phyloP scores from a whole-genome alignment of 768 basidiomycete species.

The Phlebiopsis gigantea region DNA sequence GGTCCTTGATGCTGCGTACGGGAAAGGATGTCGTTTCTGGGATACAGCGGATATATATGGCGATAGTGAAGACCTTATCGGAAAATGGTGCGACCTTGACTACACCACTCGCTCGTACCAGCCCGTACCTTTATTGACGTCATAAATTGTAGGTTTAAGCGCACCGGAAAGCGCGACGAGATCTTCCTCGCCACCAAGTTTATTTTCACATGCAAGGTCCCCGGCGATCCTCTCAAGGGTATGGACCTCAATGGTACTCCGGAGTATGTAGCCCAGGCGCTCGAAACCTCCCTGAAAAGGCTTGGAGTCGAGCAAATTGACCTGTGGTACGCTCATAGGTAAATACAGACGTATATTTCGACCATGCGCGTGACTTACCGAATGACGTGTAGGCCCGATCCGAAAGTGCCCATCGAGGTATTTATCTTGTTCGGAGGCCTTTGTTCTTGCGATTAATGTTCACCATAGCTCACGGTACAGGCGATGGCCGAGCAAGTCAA shows the following conservation, averaged over 20 bases:
- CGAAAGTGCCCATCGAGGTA: slow-evolving; percentile 22
- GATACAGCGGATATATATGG: slow-evolving; percentile 42
- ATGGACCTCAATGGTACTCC: slow-evolving; percentile 16
- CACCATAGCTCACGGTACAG: slow-evolving; percentile 7
- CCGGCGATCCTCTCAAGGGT: slow-evolving; percentile 7
- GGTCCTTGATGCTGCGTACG: slow-evolving; percentile 39
- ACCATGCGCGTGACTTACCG: background rate
- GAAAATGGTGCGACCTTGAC: slow-evolving; percentile 31
- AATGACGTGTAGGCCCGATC: slow-evolving; percentile 16
- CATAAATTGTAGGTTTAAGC: slow-evolving; percentile 37
- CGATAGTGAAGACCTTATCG: slow-evolving; percentile 40
- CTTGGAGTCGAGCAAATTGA: slow-evolving; percentile 9
- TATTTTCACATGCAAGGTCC: slow-evolving; percentile 27
- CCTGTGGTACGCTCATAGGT: slow-evolving; percentile 20
- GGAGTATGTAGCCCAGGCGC: background rate
- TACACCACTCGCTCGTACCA: background rate
- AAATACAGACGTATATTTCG: background rate
- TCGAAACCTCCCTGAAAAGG: slow-evolving; percentile 6
- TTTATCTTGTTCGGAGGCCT: too few species aligned
- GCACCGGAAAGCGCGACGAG: slow-evolving; percentile 43
- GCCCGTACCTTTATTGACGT: background rate
- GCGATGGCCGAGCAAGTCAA: slow-evolving; percentile 13
- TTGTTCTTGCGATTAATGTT: background rate
- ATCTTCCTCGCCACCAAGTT: slow-evolving; percentile 65
- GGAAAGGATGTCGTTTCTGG: slow-evolving; percentile 40